Evolutionary conservation across 2,329 filamentous ascomycete species (phyloP).

Genomic region (Fusarium pininemorale): DNA sequence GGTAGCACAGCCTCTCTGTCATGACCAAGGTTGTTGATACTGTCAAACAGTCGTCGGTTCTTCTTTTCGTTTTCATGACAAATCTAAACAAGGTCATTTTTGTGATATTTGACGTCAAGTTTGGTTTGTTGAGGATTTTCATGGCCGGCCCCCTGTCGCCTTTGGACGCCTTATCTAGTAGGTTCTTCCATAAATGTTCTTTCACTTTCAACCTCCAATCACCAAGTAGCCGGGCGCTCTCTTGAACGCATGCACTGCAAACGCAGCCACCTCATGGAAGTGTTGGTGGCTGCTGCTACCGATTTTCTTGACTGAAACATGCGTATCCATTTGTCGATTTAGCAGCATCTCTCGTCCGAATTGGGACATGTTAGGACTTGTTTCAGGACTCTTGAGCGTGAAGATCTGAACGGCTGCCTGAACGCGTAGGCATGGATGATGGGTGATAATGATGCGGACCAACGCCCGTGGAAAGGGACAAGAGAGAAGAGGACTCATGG

Average conservation of each 20-base stretch:
- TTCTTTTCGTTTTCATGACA: not conserved
- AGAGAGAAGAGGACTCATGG: not conserved
- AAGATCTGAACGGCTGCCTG: conserved; percentile 3
- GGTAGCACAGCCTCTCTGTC: not conserved
- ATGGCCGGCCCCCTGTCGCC: not conserved
- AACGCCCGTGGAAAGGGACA: not conserved
- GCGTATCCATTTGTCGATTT: not conserved
- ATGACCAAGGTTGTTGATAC: not conserved
- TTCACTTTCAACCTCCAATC: conserved; percentile 5
- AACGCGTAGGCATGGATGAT: not conserved
- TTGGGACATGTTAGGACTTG: not conserved
- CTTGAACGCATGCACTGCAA: not conserved
- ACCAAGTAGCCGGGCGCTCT: not conserved
- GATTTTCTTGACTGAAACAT: not conserved
- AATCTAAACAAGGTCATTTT: not conserved
- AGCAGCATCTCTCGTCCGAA: not conserved
- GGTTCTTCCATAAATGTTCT: not conserved
- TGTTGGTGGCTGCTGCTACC: not conserved
- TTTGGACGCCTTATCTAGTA: not conserved
- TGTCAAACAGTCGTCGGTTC: not conserved
- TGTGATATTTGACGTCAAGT: not conserved
- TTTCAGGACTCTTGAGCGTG: not conserved
- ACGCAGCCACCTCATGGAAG: not conserved
- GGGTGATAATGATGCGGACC: not conserved
- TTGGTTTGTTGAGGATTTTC: not conserved